Evolutionary conservation across 1,284 basidiomycete genomes (phyloP), one percentile per base, ranked within the genome.

Genomic region (Stereum hirsutum): DNA sequence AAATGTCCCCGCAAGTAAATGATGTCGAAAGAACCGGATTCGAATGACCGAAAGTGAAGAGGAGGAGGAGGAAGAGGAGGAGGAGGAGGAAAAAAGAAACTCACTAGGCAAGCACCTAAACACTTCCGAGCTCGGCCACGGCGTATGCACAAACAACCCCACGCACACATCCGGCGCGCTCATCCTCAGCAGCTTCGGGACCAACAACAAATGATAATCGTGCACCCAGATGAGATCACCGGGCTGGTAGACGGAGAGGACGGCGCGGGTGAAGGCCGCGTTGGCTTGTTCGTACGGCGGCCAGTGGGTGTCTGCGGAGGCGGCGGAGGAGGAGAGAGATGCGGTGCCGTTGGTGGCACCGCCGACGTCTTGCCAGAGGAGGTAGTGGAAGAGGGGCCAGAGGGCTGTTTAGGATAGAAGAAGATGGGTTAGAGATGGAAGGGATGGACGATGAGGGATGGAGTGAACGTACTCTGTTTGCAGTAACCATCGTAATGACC

Each of bases 321-420:
- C 50, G 24, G 81, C 81, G 6, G 83, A 78, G 11, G 37, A 39
- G 49, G 81, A 81, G n/a, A n/a, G n/a, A n/a, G n/a, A n/a, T n/a
- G n/a, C n/a, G n/a, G n/a, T n/a, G n/a, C n/a, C n/a, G 57, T 88
- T 42, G 3, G 46, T 41, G 30, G 25, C 85, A 24, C 80, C 81
- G 1, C 84, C 81, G 44, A 89, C 91, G 59, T 96, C 94, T 62
- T 96, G 91, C 93, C 93, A 97, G 44, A 97, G 82, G 46, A 99
- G 77, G 61, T 99, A 99, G 68, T 99, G 96, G 76, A 99, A 96
- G 23, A 98, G 70, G 0, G 95, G 96, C 95, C 95, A 99, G 41
- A 99, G 79, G 28, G 86, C 89, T 90, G 54, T 7, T 17, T 6
- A 11, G 21, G 15, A 39, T 39, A n/a, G 15, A 39, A 5, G 21